Percentiles rank a stretch among this genome's conserved stretches.
Conservation (phyloP, 768 basidiomycete species). For the Boletus pseudopeckii region DNA sequence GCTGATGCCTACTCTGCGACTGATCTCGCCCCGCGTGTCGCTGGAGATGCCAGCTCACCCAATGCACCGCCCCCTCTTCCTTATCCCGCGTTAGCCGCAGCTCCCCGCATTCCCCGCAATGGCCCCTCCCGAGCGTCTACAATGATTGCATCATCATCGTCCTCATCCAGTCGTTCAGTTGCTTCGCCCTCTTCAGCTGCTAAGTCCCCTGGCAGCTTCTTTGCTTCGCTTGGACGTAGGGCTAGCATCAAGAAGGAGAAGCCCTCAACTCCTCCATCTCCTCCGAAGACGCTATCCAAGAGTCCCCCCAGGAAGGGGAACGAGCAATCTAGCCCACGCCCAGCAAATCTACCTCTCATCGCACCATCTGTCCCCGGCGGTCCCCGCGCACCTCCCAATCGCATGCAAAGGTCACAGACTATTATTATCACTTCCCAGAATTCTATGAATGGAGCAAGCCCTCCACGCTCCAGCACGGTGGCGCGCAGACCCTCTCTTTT, state of each 20-base stretch:
- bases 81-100: slow-evolving; percentile 64
- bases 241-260: slow-evolving; percentile 49
- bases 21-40: slow-evolving; percentile 54
- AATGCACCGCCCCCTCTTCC: slow-evolving; percentile 61
- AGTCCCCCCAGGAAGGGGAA: slow-evolving; percentile 30
- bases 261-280: slow-evolving; percentile 30
- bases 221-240: slow-evolving; percentile 72
- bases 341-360: slow-evolving; percentile 26
- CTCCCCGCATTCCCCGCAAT: slow-evolving; percentile 28
- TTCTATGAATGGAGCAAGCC: slow-evolving; percentile 10
- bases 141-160: slow-evolving; percentile 37
- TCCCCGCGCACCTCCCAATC: slow-evolving; percentile 63
- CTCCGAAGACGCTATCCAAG: slow-evolving; percentile 36
- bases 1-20: slow-evolving; percentile 78
- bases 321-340: slow-evolving; percentile 30
- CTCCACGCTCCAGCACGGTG: slow-evolving; percentile 32
- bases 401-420: slow-evolving; percentile 66
- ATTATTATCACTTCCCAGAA: slow-evolving; percentile 43
- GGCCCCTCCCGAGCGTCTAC: slow-evolving; percentile 31
- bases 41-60: slow-evolving; percentile 49
- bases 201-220: slow-evolving; percentile 59
- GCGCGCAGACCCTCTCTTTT: slow-evolving; percentile 30
- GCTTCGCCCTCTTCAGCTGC: slow-evolving; percentile 38
- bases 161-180: slow-evolving; percentile 47
- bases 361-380: slow-evolving; percentile 67